Percentiles rank a stretch among this genome's conserved stretches.
Conservation (phyloP, 768 basidiomycete genomes). For the Pilatotrama ljubarskyi region DNA sequence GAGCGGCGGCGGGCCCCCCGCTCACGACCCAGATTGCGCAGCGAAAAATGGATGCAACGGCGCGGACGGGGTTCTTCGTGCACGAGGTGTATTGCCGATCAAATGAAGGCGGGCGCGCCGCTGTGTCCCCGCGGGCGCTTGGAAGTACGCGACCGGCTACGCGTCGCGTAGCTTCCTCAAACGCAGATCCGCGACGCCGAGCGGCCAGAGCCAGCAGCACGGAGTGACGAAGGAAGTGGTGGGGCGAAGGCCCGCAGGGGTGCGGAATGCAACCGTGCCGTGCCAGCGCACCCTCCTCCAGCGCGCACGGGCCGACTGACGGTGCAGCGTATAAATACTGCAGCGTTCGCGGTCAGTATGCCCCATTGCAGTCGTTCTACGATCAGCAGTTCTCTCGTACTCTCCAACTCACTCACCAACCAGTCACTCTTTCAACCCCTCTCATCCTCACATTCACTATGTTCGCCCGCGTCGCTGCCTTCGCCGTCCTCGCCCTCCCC, state of each 20-base stretch:
- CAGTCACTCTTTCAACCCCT: constrained; percentile 16
- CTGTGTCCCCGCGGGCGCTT: not conserved
- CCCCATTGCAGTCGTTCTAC: constrained; percentile 11
- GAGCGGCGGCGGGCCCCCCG: too few relatives aligned
- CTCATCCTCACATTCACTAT: constrained; percentile 10
- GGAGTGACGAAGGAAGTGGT: not conserved
- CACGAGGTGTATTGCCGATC: constrained; percentile 8
- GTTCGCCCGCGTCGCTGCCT: constrained; percentile 20
- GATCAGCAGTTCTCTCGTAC: constrained; percentile 7
- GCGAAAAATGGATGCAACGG: not conserved
- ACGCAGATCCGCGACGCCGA: constrained; percentile 3
- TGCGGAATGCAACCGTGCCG: not conserved
- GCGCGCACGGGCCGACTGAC: not conserved
- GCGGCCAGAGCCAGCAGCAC: not conserved
- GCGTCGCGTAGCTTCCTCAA: constrained; percentile 7
- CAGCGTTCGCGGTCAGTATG: not conserved
- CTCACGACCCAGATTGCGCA: not conserved
- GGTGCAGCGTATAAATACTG: constrained; percentile 4
- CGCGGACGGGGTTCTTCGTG: not conserved
- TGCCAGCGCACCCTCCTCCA: not conserved
- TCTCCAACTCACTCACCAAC: constrained; percentile 9
- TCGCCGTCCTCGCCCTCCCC: constrained; percentile 18
- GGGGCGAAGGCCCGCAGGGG: not conserved
- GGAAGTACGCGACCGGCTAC: constrained; percentile 1
- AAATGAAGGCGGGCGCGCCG: constrained; percentile 7